phyloP scores from a whole-genome alignment of 441 rosid genomes.

The Viola pubescens region DNA sequence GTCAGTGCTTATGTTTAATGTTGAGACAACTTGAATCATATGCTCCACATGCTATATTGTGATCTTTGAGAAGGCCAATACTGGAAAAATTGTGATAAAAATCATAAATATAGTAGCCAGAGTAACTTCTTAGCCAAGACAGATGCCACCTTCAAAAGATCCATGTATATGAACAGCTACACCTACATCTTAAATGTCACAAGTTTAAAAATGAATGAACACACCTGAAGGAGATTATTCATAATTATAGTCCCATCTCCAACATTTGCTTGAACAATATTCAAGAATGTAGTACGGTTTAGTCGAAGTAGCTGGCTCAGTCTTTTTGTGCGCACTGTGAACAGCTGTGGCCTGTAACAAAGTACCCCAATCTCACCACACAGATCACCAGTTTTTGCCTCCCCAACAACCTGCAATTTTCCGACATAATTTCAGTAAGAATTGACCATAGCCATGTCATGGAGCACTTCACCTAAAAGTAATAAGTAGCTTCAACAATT shows the following conservation, averaged over 20 bases:
- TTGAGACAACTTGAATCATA: too few species aligned
- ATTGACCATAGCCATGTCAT: background rate
- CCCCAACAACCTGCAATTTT: slow-evolving; percentile 48
- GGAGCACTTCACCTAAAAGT: background rate
- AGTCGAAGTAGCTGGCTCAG: slow-evolving; percentile 71
- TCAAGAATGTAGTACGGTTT: slow-evolving; percentile 68
- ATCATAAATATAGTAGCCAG: background rate
- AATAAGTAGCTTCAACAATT: background rate
- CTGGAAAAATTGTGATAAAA: background rate
- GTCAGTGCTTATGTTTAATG: too few species aligned
- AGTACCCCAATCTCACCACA: slow-evolving; percentile 83
- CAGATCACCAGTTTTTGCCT: slow-evolving; percentile 64
- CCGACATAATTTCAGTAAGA: slow-evolving; percentile 5
- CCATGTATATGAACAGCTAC: too few species aligned
- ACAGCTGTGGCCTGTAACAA: slow-evolving; percentile 70
- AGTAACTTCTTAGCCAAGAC: background rate
- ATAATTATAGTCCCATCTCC: slow-evolving; percentile 84
- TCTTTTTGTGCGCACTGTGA: slow-evolving; percentile 71
- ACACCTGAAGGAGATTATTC: slow-evolving; percentile 88
- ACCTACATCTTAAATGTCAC: background rate
- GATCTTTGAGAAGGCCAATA: background rate
- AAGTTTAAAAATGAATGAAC: background rate
- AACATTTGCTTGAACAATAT: slow-evolving; percentile 72
- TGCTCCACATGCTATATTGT: background rate
- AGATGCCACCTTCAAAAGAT: background rate